These are phyloP conservation scores for Lophiostoma macrostomum DNA, from an alignment of 495 filamentous ascomycete species.

Conservation along the genomic window DNA sequence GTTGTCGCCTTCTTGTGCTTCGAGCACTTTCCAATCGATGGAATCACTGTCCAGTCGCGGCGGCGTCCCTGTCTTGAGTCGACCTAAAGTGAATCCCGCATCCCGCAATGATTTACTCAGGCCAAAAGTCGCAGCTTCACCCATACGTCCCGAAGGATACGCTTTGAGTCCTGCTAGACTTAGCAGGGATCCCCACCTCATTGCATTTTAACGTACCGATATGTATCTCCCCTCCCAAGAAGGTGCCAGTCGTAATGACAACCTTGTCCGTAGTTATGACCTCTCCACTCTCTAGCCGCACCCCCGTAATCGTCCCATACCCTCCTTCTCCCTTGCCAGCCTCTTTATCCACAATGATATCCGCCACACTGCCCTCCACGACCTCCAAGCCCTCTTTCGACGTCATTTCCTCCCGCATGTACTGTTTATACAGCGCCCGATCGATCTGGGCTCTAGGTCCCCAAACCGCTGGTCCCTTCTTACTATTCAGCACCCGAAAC, in stretches of 20 bases:
- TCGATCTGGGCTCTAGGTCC: conserved; percentile 96
- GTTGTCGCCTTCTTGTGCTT: conserved; percentile 74
- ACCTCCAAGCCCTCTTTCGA: conserved; percentile 73
- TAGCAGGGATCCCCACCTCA: conserved; percentile 7
- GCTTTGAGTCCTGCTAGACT: conserved; percentile 63
- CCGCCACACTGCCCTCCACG: conserved; percentile 83
- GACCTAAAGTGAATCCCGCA: conserved; percentile 86
- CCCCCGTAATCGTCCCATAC: conserved; percentile 76
- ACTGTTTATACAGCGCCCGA: conserved; percentile 78
- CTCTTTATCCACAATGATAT: conserved; percentile 70
- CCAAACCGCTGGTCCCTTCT: conserved; percentile 95
- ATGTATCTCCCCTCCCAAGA: conserved; percentile 94
- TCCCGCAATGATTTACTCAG: conserved; percentile 86
- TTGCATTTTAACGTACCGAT: conserved; percentile 51
- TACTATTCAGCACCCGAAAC: conserved; percentile 82
- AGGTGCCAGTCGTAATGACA: conserved; percentile 94
- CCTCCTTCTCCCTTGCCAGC: conserved; percentile 49
- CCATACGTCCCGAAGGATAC: conserved; percentile 86
- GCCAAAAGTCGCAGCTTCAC: conserved; percentile 90
- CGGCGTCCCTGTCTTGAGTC: conserved; percentile 93
- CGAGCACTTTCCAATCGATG: conserved; percentile 72
- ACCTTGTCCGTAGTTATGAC: conserved; percentile 76
- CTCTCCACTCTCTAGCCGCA: conserved; percentile 85
- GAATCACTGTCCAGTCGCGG: conserved; percentile 78
- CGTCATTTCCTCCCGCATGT: conserved; percentile 86